Evolutionary conservation across 331 rosid species (phyloP), one percentile per base, ranked within the genome.

Genomic region (Pyracantha coccinea): DNA sequence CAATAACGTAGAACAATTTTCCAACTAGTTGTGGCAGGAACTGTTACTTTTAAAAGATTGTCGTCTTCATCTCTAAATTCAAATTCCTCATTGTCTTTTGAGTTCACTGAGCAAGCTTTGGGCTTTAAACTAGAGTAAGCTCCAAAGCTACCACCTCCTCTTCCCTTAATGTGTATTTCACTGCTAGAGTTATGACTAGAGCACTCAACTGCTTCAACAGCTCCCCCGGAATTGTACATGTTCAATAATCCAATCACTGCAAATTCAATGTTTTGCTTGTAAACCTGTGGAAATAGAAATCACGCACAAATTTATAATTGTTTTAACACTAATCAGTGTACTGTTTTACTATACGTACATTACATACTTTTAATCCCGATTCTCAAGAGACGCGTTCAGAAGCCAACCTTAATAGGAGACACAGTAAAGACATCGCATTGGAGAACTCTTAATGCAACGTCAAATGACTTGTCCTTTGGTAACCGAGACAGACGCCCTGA

Each of bases 201-300:
- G 61, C 64, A 81, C 66, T 78, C 74, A 31, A 75, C 31, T 5
- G 55, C 64, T 25, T 81, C 83, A 69, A 78, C 66, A 24, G 88
- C 88, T 81, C 88, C 88, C 15, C 85, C 83, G 15, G 83, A 78
- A 54, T 84, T 84, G 83, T 81, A 78, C 85, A 84, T 77, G 32
- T 84, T 78, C 28, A 78, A 20, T 15, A 84, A 69, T 32, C 88
- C 85, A 50, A 84, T 61, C 8, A 85, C 81, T 50, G 83, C 83
- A 75, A 84, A 81, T 27, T 81, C 45, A 68, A 71, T 67, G 57
- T 50, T 57, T 58, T 76, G 31, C 25, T 44, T 68, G 79, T 79
- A 83, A 69, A 78, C 55, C 20, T 50, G 55, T 16, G 55, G 20
- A 16, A 50, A n/a, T 47, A 5, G 54, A 47, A 47, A 47, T 47